Evolutionary conservation across 352 stramenopile genomes (phyloP).

Genomic region (Blastocystis sp.): DNA sequence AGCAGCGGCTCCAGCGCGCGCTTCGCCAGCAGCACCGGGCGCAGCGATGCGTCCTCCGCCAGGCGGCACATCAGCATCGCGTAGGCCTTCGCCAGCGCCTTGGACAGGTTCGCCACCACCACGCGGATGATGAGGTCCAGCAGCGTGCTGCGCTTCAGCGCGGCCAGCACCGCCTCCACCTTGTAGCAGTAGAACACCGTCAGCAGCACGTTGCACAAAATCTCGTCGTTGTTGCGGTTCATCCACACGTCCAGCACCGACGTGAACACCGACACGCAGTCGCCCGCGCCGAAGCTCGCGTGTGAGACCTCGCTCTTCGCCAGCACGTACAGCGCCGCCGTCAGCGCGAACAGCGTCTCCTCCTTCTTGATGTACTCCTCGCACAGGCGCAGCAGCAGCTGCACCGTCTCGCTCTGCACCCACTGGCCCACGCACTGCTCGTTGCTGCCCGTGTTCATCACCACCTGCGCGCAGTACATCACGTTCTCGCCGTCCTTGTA

Average conservation of each 20-base stretch:
- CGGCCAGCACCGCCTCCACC: slow-evolving; percentile 4
- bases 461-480: slow-evolving; percentile 34
- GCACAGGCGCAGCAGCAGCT: slow-evolving; percentile 38
- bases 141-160: not conserved
- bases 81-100: slow-evolving; percentile 57
- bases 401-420: slow-evolving; percentile 49
- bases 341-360: slow-evolving; percentile 42
- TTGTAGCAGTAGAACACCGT: slow-evolving; percentile 38
- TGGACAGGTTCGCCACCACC: slow-evolving; percentile 28
- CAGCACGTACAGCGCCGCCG: slow-evolving; percentile 31
- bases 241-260: slow-evolving; percentile 23
- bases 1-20: not conserved
- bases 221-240: slow-evolving; percentile 46
- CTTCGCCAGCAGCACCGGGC: slow-evolving; percentile 23
- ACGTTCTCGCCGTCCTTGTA: slow-evolving; percentile 12
- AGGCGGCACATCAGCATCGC: slow-evolving; percentile 46
- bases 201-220: slow-evolving; percentile 56
- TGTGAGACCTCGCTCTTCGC: slow-evolving; percentile 38
- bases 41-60: slow-evolving; percentile 44
- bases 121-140: slow-evolving; percentile 53
- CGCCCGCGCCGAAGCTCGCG: not conserved
- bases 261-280: slow-evolving; percentile 42
- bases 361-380: slow-evolving; percentile 42
- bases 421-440: slow-evolving; percentile 26
- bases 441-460: slow-evolving; percentile 48